Base-by-base conservation (phyloP, 129 eudicot species). In the Chrysanthemum makinoi region DNA sequence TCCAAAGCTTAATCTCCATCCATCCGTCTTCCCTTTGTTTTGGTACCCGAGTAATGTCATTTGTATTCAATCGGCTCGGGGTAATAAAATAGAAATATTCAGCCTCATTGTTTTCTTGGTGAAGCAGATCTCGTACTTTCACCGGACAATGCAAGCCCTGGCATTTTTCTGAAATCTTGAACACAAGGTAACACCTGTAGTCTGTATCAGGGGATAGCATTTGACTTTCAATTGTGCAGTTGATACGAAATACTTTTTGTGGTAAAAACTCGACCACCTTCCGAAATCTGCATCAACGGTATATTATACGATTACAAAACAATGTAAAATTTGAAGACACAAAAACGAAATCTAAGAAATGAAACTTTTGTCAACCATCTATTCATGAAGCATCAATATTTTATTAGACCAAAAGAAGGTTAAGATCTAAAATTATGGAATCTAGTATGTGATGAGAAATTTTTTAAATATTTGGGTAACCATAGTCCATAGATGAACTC, bases 1-100 rank as follows among this genome's bases (percentile, higher is more conserved):
- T 56, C 62, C 30, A 56, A 19, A 56, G 26, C 13, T 56, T 9
- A 56, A 56, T 26, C 14, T 56, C 62, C 62, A 56, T 18, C 62
- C 62, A 56, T 56, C 62, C 30, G 17, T 56, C 62, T 56, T 18
- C 62, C 62, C 62, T 56, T 5, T 56, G 30, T 56, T 56, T 26
- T 0, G 62, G 62, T 5, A 56, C 26, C 28, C 22, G 62, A 56
- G 22, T 56, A 56, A 9, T 56, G 19, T 56, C 62, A 56, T 56
- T 19, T 8, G 13, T 16, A 56, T 56, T 56, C 62, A 11, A 56
- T 17, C 11, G 30, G 62, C 30, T 19, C 17, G 62, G 62, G 62
- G 30, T 1, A 15, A 9, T 56, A 16, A 56, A 56, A 56, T 56
- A 56, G 6, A 56, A 0, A 56, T 8, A 16, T 26, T 56, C 30